A percentile compares a stretch with the other conserved stretches of the same genome.
Evolutionary conservation across 2,329 filamentous ascomycete species (phyloP).

Genomic region (Xylariaceae sp.): DNA sequence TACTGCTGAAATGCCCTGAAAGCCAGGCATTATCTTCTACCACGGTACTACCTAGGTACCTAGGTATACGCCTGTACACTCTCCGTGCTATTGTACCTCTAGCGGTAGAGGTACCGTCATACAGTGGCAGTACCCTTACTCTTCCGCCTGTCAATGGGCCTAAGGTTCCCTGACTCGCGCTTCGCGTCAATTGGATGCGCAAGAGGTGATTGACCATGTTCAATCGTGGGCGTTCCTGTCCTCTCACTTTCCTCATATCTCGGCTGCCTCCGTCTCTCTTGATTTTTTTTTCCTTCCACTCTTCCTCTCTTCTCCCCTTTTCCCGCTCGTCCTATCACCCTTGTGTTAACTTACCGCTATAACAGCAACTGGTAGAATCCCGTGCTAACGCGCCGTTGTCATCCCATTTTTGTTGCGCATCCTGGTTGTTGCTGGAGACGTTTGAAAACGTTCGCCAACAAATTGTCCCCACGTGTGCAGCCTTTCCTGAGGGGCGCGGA

Average conservation of each 20-base stretch:
- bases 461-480: slow-evolving; percentile 36
- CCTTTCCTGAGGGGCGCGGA: slow-evolving; percentile 33
- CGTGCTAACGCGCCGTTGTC: slow-evolving; percentile 24
- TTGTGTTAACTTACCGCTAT: slow-evolving; percentile 23
- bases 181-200: slow-evolving; percentile 25
- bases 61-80: slow-evolving; percentile 1
- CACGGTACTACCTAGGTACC: too few species aligned
- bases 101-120: slow-evolving; percentile 3
- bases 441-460: slow-evolving; percentile 28
- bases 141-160: slow-evolving; percentile 22
- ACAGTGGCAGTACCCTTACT: slow-evolving; percentile 23
- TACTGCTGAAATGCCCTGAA: slow-evolving; percentile 5
- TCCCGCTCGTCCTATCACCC: slow-evolving; percentile 28
- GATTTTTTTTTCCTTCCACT: slow-evolving; percentile 26
- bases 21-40: background rate
- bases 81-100: slow-evolving; percentile 3
- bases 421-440: slow-evolving; percentile 30
- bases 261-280: slow-evolving; percentile 37
- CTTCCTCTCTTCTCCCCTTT: slow-evolving; percentile 30
- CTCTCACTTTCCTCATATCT: slow-evolving; percentile 40
- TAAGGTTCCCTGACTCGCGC: slow-evolving; percentile 31
- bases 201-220: slow-evolving; percentile 35
- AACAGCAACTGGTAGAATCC: slow-evolving; percentile 15
- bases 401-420: slow-evolving; percentile 21
- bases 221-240: slow-evolving; percentile 34